Base-by-base conservation (phyloP, 192 early-diverging fungal genomes). In the Radiomyces spectabilis region DNA sequence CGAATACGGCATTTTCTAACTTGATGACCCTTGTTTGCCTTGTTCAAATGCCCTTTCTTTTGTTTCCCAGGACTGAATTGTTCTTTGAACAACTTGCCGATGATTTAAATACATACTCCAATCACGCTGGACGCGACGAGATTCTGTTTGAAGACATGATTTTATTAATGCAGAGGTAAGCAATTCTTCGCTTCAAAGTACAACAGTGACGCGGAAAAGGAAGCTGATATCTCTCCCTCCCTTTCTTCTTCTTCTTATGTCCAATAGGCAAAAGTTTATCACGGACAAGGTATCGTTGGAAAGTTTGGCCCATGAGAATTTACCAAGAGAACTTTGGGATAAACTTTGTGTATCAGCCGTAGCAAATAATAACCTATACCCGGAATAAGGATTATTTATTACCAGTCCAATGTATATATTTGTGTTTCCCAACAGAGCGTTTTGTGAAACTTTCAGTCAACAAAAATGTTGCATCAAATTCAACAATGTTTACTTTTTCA, bases 61-160 rank as follows among this genome's bases (percentile, higher is more conserved):
- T 40, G 18, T 38, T 40, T 5, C 0, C 29, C 62, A 71, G 69
- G 30, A 51, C 63, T 15, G 46, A 66, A 30, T 30, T 55, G 32
- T 71, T 66, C 26, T 66, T 71, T 53, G 63, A 66, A 29, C 69
- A 71, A 40, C 41, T 56, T 1, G 13, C 55, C 9, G 53, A 62
- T 41, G 69, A 71, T 33, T 41, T 71, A 8, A 55, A 64, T 13
- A 64, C 62, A 1, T 71, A 71, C 48, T 58, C 69, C 8, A 16
- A 56, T 2, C 69, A 71, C 55, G 59, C 69, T 5, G 63, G 59
- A 26, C 50, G 63, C 9, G 59, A 10, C 21, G 31, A 39, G 6
- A 12, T 54, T 15, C 25, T 12, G 29, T 16, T 5, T 10, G 3
- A 41, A 30, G 52, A 54, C 10, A 29, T 54, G 24, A 25, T 42